These are phyloP conservation scores for Vitis cinerea DNA, from an alignment of 164 flowering plant genomes.

Conservation along the genomic window DNA sequence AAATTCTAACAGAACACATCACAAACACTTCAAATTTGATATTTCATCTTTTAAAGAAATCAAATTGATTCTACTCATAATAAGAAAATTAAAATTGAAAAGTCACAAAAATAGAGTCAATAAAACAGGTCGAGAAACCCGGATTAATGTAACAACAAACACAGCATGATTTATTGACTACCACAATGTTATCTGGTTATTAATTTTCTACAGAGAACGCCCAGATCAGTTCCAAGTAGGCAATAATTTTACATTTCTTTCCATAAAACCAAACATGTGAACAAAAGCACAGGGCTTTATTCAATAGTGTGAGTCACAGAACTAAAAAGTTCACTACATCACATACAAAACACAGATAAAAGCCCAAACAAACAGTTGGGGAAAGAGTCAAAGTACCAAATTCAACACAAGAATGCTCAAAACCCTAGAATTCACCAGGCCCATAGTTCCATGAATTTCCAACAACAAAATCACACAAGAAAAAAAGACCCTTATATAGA, in stretches of 20 bases:
- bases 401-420: neutral
- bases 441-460: too few species aligned
- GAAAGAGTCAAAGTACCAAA: neutral
- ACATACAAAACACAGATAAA: neutral
- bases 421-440: too few species aligned
- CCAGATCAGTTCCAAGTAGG: neutral
- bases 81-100: neutral
- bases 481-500: neutral
- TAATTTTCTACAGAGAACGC: neutral
- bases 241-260: neutral
- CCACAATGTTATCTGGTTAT: neutral
- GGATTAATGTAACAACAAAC: neutral
- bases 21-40: neutral
- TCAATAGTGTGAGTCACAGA: neutral
- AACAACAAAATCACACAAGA: too few species aligned
- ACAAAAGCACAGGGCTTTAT: neutral
- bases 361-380: neutral
- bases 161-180: neutral
- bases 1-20: neutral
- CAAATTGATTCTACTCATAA: neutral
- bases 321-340: neutral
- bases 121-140: neutral
- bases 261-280: neutral
- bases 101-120: neutral
- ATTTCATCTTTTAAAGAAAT: neutral